These are phyloP conservation scores for Fusarium beomiforme DNA, from an alignment of 2,329 filamentous ascomycete species.

Conservation along the genomic window DNA sequence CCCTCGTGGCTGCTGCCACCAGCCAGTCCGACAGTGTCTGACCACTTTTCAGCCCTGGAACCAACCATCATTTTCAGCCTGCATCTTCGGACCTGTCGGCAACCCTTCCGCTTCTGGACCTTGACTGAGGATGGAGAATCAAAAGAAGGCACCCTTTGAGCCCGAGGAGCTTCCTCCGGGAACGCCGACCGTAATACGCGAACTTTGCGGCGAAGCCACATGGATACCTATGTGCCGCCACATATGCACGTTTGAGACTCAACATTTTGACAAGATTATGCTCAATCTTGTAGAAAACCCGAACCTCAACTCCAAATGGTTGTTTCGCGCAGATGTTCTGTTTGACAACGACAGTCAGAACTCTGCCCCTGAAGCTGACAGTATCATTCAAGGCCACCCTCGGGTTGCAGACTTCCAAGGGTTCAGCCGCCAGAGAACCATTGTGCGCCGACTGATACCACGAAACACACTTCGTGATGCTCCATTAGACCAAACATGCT, in stretches of 20 bases:
- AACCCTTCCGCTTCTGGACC: not conserved
- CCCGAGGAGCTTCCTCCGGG: slow-evolving; percentile 44
- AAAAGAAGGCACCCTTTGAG: slow-evolving; percentile 41
- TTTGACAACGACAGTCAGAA: slow-evolving; percentile 47
- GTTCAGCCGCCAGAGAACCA: slow-evolving; percentile 63
- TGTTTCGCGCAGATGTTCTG: slow-evolving; percentile 82
- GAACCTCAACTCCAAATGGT: slow-evolving; percentile 80
- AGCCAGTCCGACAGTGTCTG: slow-evolving; percentile 6
- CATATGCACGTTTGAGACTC: slow-evolving; percentile 69
- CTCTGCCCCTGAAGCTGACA: not conserved
- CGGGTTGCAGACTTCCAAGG: slow-evolving; percentile 27
- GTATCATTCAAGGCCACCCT: not conserved
- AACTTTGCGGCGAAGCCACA: slow-evolving; percentile 30
- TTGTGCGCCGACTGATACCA: slow-evolving; percentile 83
- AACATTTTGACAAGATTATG: slow-evolving; percentile 74
- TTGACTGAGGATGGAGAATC: slow-evolving; percentile 26
- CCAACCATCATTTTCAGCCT: not conserved
- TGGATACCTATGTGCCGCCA: slow-evolving; percentile 68
- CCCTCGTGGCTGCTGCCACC: not conserved
- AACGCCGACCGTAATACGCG: slow-evolving; percentile 42
- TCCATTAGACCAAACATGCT: slow-evolving; percentile 83
- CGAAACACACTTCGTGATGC: slow-evolving; percentile 81
- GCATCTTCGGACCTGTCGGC: slow-evolving; percentile 2
- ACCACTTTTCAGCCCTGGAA: slow-evolving; percentile 2
- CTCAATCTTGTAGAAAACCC: slow-evolving; percentile 80